Percentiles rank a stretch among this genome's conserved stretches.
Evolutionary conservation across 805 yeast species (phyloP).

Genomic region (Sugiyamaella qingdaonensis): DNA sequence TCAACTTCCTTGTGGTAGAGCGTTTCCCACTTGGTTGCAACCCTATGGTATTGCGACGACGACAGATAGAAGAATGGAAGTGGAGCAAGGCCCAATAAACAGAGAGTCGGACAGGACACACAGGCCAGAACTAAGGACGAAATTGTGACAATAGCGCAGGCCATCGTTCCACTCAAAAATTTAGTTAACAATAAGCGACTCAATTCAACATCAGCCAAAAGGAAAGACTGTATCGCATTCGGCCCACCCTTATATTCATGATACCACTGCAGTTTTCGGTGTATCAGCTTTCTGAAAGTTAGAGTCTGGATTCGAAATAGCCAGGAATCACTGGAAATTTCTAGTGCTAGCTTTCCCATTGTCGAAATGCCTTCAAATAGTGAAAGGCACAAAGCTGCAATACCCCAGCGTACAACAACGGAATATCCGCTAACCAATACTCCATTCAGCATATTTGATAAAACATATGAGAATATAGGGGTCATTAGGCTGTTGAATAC

Average conservation of each 20-base stretch:
- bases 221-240: slow-evolving; percentile 53
- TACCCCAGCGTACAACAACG: slow-evolving; percentile 54
- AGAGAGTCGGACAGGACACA: slow-evolving; percentile 76
- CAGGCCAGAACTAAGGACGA: slow-evolving; percentile 77
- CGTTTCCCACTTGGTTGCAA: slow-evolving; percentile 55
- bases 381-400: slow-evolving; percentile 60
- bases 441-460: slow-evolving; percentile 64
- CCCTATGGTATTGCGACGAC: slow-evolving; percentile 48
- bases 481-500: slow-evolving; percentile 57
- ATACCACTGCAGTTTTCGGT: slow-evolving; percentile 55
- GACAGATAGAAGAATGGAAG: slow-evolving; percentile 57
- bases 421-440: slow-evolving; percentile 45
- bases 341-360: slow-evolving; percentile 47
- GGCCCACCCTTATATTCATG: slow-evolving; percentile 38
- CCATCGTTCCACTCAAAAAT: slow-evolving; percentile 51
- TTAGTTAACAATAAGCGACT: slow-evolving; percentile 60
- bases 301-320: slow-evolving; percentile 47
- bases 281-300: slow-evolving; percentile 38
- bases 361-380: slow-evolving; percentile 55
- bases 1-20: slow-evolving; percentile 45
- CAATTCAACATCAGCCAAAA: slow-evolving; percentile 81
- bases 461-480: slow-evolving; percentile 75
- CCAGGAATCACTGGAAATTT: slow-evolving; percentile 66
- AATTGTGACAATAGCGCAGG: slow-evolving; percentile 49
- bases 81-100: slow-evolving; percentile 75